These are phyloP conservation scores for Colletotrichum sp. DNA, from an alignment of 2,329 filamentous ascomycete genomes.

Conservation along the genomic window DNA sequence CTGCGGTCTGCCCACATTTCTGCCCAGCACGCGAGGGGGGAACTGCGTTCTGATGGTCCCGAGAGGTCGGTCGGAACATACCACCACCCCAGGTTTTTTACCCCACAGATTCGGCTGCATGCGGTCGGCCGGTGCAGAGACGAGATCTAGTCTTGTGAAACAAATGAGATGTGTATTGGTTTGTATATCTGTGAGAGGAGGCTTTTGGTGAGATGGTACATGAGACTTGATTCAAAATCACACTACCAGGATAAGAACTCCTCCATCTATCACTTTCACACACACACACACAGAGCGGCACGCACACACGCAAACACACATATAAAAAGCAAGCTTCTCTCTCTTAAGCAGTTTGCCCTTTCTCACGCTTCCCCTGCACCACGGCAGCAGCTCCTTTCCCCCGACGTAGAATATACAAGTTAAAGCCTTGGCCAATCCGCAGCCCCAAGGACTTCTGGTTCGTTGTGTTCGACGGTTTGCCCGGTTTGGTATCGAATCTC, in stretches of 20 bases:
- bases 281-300: background rate
- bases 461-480: background rate
- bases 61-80: background rate
- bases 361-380: background rate
- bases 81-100: background rate
- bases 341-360: slow-evolving; percentile 2
- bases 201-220: slow-evolving; percentile 6
- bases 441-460: slow-evolving; percentile 2
- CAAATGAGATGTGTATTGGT: background rate
- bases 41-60: background rate
- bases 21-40: background rate
- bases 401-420: slow-evolving; percentile 43
- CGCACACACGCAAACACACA: background rate
- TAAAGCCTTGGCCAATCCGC: background rate
- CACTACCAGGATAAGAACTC: slow-evolving; percentile 15
- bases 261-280: slow-evolving; percentile 20
- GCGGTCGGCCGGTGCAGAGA: background rate
- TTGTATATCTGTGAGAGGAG: background rate
- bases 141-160: background rate
- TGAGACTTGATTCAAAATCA: slow-evolving; percentile 18
- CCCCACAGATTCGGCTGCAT: background rate
- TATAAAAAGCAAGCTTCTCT: slow-evolving; percentile 2
- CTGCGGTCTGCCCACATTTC: background rate
- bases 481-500: background rate
- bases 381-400: slow-evolving; percentile 5